Base-by-base conservation (phyloP, 139 green algal species). In the Penium margaritaceum region DNA sequence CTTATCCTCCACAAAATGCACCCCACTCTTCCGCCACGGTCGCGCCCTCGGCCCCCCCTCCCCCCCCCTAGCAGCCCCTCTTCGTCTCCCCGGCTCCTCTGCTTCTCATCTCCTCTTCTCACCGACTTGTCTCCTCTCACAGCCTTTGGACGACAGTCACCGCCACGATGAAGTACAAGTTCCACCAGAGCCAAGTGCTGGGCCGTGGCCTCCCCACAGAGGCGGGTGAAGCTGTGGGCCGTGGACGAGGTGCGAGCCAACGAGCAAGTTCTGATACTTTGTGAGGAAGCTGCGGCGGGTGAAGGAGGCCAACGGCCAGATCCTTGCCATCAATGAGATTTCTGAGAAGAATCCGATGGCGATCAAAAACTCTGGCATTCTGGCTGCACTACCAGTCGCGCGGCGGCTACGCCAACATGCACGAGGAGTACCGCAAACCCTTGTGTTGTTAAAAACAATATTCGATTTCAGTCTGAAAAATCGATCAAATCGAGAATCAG, bases 241-340 rank as follows among this genome's bases (percentile, higher is more conserved):
- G 83, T 81, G 62, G 92, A 99, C 76, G 78, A 87, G 12, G 90
- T 96, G 35, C 83, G 86, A 41, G 94, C 92, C 69, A 95, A 91
- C 46, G 85, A 91, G 81, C 79, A 98, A 97, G 90, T 99, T 98
- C 85, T 99, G 94, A 91, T 99, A 97, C 84, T 99, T 98, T 87
- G 78, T 99, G 74, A 85, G 86, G 46, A 95, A 91, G 86, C 86
- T 98, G 47, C 80, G 89, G 32, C 89, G 90, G 81, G 94, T 99
- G 71, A 99, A 99, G 94, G 97, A 97, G 90, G 88, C 92, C 60
- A 96, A 99, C 85, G 94, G 94, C 47, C 94, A 99, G 87, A 91
- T 99, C 76, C 67, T 99, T 15, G 83, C 92, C 32, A 81, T 83
- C 77, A 98, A 95, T 80, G 94, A 99, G 90, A 98, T 99, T 81